Evolutionary conservation across 75 land plant species (phyloP), one percentile per base, ranked within the genome.

Genomic region (Pinus tabuliformis): DNA sequence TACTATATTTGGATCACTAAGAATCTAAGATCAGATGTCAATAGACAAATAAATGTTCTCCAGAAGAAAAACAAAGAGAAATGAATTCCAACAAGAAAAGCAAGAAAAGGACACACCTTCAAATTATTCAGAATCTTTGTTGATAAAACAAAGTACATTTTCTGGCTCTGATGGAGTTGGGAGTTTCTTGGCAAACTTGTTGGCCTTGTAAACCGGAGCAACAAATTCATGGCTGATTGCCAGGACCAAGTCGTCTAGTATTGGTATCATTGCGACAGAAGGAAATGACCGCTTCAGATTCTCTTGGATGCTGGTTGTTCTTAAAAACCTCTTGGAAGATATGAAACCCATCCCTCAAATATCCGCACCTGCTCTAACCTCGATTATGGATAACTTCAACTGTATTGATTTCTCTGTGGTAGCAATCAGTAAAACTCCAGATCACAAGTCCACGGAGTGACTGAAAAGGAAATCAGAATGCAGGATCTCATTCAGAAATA

Each of bases 261-360:
- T 45, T 0, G 49, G 8, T 45, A 45, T 45, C 49, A 1, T 1
- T 45, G 49, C 12, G 24, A 72, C 45, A 12, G 56, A 33, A 56
- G 74, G 33, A 72, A 72, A 56, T n/a, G 74, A 58, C 57, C 33
- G 74, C 18, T 56, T 13, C 30, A 72, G 56, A 14, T 26, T 54
- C 57, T 54, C 52, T 54, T 72, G 58, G 58, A 72, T 24, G 36
- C 74, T 72, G 20, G 16, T 52, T 26, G 74, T 56, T 56, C 58
- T 56, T 24, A 56, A 54, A 72, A 72, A 6, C 58, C 11, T 72
- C 45, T 72, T 72, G n/a, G 74, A 72, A 24, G 74, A 72, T 72
- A 28, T 1, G 30, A 58, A 72, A 52, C 74, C 58, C 74, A 72
- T 72, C 20, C 42, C 49, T 66, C 8, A n/a, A 39, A 3, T 3